Conservation (phyloP, 2,329 filamentous ascomycete genomes). For the Xenosphaeropsis pyriputrescens region DNA sequence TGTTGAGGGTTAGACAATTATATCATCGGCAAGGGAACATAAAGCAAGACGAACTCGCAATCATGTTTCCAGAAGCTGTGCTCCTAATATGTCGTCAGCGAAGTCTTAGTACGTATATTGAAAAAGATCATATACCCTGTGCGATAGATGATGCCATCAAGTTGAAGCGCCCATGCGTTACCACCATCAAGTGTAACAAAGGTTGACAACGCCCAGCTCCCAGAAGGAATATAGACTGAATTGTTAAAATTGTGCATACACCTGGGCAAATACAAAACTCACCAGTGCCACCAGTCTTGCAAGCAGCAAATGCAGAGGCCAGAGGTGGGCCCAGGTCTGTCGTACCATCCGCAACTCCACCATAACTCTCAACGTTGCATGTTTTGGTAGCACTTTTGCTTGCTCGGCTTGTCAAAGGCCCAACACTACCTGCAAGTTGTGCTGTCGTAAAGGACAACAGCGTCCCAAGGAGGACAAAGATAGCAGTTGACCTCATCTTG, state of each 20-base stretch:
- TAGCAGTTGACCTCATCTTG: conserved; percentile 6
- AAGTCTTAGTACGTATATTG: conserved; percentile 19
- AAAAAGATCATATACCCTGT: conserved; percentile 18
- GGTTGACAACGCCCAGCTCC: conserved; percentile 31
- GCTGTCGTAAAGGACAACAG: conserved; percentile 15
- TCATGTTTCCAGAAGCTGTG: conserved; percentile 13
- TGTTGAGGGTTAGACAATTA: too few relatives aligned
- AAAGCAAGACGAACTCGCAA: too few relatives aligned
- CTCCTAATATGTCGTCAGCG: conserved; percentile 37
- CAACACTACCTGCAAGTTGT: conserved; percentile 26
- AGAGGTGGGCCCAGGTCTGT: conserved; percentile 34
- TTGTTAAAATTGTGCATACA: conserved; percentile 3
- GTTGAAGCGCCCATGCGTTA: conserved; percentile 30
- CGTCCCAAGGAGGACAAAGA: conserved; percentile 4
- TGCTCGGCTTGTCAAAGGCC: conserved; percentile 25
- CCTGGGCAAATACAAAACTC: neutral
- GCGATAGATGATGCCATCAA: conserved; percentile 36
- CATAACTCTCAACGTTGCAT: conserved; percentile 37
- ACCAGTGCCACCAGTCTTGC: conserved; percentile 31
- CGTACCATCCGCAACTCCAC: conserved; percentile 31
- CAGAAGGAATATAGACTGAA: conserved; percentile 27
- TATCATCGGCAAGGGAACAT: too few relatives aligned
- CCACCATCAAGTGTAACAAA: conserved; percentile 33
- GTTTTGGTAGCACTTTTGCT: conserved; percentile 30
- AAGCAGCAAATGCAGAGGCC: conserved; percentile 30